Evolutionary conservation across 2,329 filamentous ascomycete species (phyloP), one percentile per base, ranked within the genome.

Genomic region (Fusarium subglutinans): DNA sequence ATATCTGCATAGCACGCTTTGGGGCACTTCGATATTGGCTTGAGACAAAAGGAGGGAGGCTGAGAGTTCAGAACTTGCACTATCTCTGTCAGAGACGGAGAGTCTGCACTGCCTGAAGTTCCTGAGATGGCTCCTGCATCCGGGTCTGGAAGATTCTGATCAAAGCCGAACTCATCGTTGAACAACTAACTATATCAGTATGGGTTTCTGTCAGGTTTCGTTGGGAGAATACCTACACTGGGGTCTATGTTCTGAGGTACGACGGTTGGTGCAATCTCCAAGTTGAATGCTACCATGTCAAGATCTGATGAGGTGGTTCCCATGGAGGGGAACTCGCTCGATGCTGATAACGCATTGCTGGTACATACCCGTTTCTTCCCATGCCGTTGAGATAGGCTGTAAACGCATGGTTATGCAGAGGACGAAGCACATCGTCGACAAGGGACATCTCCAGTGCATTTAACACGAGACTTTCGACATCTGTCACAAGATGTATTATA

Each of bases 401-500:
- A 69, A 15, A 53, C 24, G 20, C 66, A 69, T 8, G 33, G 4
- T 37, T n/a, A 5, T 2, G 9, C 30, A 5, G 43, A 30, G 0
- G 56, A 63, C 0, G 38, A 6, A 12, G 35, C 24, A 17, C 66
- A 69, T 45, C 66, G 38, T 3, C 37, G 44, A 37, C 66, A 69
- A 22, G 64, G 66, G 8, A 53, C 28, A 0, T 56, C 66, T 6
- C 66, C 66, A 15, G 64, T 38, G 7, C 66, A 69, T 43, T 56
- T 69, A 9, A 69, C 66, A 3, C 64, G 54, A 6, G 66, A 69
- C 10, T 47, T 68, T 15, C 66, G 50, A 17, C 66, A 69, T 24
- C 33, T n/a, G 15, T 69, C 66, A 33, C 66, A 69, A n/a, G 66
- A 69, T 5, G 38, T 63, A 4, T 69, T 69, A 18, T 63, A 51